These are phyloP conservation scores for Solanum hybrid DNA, from an alignment of 305 asterid genomes.

Conservation along the genomic window DNA sequence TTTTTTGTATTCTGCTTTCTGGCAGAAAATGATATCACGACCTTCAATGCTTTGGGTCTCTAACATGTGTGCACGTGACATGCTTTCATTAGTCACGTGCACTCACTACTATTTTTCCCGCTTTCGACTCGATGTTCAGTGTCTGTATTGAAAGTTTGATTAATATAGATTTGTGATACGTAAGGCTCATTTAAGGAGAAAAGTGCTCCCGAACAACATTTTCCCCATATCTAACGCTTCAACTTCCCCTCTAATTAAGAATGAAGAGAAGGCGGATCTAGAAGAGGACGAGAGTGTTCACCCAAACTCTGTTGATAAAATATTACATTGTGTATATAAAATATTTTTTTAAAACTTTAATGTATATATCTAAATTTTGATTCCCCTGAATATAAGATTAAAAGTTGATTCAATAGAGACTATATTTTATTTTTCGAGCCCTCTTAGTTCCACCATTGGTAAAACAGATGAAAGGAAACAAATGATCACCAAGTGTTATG, in stretches of 20 bases:
- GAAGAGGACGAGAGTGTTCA: not conserved
- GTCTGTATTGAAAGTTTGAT: fast-evolving
- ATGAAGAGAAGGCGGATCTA: not conserved
- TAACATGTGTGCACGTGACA: not conserved
- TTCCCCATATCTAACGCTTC: fast-evolving
- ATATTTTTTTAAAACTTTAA: not conserved
- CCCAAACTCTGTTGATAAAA: no score
- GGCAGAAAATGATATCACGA: not conserved
- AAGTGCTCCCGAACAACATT: not conserved
- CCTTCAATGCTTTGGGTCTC: not conserved
- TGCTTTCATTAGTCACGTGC: not conserved
- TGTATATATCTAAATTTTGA: not conserved
- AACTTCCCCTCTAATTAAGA: not conserved
- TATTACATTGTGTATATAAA: not conserved
- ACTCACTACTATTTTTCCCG: not conserved
- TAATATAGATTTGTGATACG: fast-evolving
- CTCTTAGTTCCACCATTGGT: not conserved
- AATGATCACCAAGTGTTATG: not conserved
- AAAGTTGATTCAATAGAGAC: fast-evolving
- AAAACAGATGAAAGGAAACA: not conserved
- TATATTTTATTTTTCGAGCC: not conserved
- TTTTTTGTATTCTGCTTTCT: not conserved
- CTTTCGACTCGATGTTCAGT: fast-evolving
- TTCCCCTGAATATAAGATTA: fast-evolving
- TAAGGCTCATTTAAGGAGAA: not conserved